Evolutionary conservation across 441 rosid species (phyloP).

Genomic region (Euphorbia schlechtendalii): DNA sequence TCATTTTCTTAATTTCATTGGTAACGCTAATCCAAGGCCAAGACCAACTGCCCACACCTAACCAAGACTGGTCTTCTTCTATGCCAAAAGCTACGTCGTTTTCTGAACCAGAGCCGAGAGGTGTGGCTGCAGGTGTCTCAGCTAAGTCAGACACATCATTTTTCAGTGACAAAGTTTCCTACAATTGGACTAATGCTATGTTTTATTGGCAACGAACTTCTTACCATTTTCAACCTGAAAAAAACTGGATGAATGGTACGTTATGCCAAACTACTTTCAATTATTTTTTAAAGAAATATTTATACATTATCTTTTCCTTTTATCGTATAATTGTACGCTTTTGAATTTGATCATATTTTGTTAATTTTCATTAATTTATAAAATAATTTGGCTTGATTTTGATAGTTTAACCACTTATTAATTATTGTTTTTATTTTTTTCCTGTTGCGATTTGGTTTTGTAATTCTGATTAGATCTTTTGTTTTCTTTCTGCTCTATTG

Average conservation of each 20-base stretch:
- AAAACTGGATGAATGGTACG: constrained; percentile 96
- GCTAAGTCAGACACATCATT: constrained; percentile 51
- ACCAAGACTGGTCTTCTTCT: constrained; percentile 8
- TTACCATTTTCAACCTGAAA: constrained; percentile 80
- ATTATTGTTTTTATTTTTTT: neutral
- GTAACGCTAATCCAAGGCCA: constrained; percentile 41
- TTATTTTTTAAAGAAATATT: too few relatives aligned
- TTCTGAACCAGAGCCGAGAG: constrained; percentile 30
- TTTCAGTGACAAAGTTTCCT: constrained; percentile 25
- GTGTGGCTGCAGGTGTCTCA: constrained; percentile 65
- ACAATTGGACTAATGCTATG: constrained; percentile 69
- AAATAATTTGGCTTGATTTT: neutral
- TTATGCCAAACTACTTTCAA: neutral
- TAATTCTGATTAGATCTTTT: constrained; percentile 8
- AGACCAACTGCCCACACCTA: constrained; percentile 11
- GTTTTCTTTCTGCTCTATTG: constrained; percentile 3
- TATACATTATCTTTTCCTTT: neutral
- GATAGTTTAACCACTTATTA: neutral
- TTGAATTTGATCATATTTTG: neutral
- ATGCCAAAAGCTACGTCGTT: constrained; percentile 12
- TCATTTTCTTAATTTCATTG: constrained; percentile 35
- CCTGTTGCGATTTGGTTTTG: neutral
- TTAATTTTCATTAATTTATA: neutral
- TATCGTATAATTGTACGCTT: neutral
- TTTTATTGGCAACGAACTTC: constrained; percentile 80